Conservation (phyloP, 1,139 yeast species). For the Candida sp. region DNA sequence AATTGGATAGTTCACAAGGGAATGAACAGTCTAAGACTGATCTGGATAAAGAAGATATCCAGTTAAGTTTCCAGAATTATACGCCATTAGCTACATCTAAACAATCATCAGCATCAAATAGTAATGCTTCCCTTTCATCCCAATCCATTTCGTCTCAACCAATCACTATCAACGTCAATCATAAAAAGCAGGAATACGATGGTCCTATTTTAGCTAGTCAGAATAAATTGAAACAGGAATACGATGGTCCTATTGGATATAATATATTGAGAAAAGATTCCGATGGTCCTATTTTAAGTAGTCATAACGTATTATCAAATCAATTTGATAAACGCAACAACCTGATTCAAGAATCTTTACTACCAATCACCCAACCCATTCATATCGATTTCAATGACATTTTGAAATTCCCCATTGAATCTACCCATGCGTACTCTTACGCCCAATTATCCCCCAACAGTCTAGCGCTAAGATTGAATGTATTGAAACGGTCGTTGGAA, state of each 20-base stretch:
- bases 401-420: slow-evolving; percentile 65
- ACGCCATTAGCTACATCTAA: background rate
- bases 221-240: too few species aligned
- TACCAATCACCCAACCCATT: slow-evolving; percentile 1
- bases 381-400: slow-evolving; percentile 21
- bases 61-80: too few species aligned
- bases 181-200: too few species aligned
- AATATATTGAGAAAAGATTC: background rate
- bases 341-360: background rate
- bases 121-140: background rate
- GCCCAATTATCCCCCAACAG: slow-evolving; percentile 82
- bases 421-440: slow-evolving; percentile 82
- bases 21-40: background rate
- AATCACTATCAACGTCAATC: background rate
- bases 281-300: background rate
- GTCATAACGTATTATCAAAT: background rate
- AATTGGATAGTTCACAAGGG: background rate
- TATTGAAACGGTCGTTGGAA: slow-evolving; percentile 71
- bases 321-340: background rate
- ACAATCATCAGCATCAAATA: background rate
- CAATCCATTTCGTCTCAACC: background rate
- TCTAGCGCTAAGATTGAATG: slow-evolving; percentile 69
- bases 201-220: background rate
- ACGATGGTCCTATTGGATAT: background rate
- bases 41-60: too few species aligned